Percentiles rank a stretch among this genome's conserved stretches.
These are phyloP conservation scores for Debaryomyces subglobosus DNA, from an alignment of 1,139 yeast species.

Conservation along the genomic window DNA sequence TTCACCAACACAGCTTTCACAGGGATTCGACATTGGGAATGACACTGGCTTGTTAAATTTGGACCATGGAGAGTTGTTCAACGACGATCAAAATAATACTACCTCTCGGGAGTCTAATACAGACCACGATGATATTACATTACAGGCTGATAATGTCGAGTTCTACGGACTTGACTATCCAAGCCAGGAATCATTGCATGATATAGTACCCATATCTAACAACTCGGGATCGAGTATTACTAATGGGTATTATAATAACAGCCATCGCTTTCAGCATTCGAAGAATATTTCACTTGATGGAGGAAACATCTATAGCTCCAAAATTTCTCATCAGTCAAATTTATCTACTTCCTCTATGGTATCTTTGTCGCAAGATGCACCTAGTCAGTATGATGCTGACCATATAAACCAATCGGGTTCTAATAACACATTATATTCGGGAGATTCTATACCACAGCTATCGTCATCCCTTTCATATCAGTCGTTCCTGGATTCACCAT, in stretches of 20 bases:
- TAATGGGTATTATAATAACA: conserved; percentile 4
- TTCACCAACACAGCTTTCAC: conserved; percentile 45
- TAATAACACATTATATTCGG: conserved; percentile 2
- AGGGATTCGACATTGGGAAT: conserved; percentile 31
- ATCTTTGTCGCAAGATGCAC: conserved; percentile 24
- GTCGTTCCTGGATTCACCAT: conserved; percentile 38
- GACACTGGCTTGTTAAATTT: conserved; percentile 8
- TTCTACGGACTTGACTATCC: conserved; percentile 5
- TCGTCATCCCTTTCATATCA: conserved; percentile 40
- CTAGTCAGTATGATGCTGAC: conserved; percentile 7
- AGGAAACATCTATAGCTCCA: conserved; percentile 15
- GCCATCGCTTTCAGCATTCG: conserved; percentile 20
- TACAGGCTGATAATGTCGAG: conserved; percentile 2
- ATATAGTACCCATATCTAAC: conserved; percentile 29
- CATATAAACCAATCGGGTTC: conserved; percentile 2
- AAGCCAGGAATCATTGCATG: conserved; percentile 16
- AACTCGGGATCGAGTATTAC: conserved; percentile 11
- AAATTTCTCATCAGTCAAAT: conserved; percentile 20
- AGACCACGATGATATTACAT: background rate
- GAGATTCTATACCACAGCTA: conserved; percentile 44
- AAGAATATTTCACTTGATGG: conserved; percentile 34
- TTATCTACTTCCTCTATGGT: conserved; percentile 23
- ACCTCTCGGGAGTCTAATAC: background rate
- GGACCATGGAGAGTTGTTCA: background rate
- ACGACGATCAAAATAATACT: background rate